Percentiles rank a stretch among this genome's conserved stretches.
Evolutionary conservation across 129 eudicot genomes (phyloP).

Genomic region (Sambucus nigra): DNA sequence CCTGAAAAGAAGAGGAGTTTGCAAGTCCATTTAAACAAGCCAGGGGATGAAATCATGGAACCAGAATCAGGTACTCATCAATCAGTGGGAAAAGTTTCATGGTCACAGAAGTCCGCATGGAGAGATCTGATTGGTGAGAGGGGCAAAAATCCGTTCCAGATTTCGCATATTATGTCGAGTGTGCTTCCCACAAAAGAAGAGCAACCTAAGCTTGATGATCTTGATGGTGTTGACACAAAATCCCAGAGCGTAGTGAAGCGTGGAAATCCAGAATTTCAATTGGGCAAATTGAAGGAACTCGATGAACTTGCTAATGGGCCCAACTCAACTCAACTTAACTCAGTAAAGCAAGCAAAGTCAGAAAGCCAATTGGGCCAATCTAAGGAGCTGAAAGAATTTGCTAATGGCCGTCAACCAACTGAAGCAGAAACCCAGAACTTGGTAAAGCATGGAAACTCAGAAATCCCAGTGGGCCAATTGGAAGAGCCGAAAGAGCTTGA

Average conservation of each 20-base stretch:
- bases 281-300: slow-evolving; percentile 2
- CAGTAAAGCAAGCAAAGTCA: neutral
- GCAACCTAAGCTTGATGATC: slow-evolving; percentile 13
- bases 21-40: slow-evolving; percentile 13
- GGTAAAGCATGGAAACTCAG: slow-evolving; percentile 1
- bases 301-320: slow-evolving; percentile 3
- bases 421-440: slow-evolving; percentile 2
- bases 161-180: slow-evolving; percentile 35
- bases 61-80: slow-evolving; percentile 19
- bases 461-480: slow-evolving; percentile 6
- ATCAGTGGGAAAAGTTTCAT: slow-evolving; percentile 17
- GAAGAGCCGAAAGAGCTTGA: slow-evolving; percentile 5
- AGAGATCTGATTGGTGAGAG: slow-evolving; percentile 37
- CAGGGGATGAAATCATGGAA: slow-evolving; percentile 13
- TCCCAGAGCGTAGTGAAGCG: slow-evolving; percentile 7
- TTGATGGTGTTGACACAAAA: neutral
- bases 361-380: slow-evolving; percentile 6
- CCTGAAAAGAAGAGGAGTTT: slow-evolving; percentile 20
- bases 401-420: neutral
- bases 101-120: slow-evolving; percentile 54
- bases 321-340: neutral
- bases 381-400: slow-evolving; percentile 13
- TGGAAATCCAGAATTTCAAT: slow-evolving; percentile 7
- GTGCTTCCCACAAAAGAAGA: slow-evolving; percentile 20
- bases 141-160: slow-evolving; percentile 26